Base-by-base conservation (phyloP, 2,329 filamentous ascomycete genomes). In the Lasiodiplodia citricola region DNA sequence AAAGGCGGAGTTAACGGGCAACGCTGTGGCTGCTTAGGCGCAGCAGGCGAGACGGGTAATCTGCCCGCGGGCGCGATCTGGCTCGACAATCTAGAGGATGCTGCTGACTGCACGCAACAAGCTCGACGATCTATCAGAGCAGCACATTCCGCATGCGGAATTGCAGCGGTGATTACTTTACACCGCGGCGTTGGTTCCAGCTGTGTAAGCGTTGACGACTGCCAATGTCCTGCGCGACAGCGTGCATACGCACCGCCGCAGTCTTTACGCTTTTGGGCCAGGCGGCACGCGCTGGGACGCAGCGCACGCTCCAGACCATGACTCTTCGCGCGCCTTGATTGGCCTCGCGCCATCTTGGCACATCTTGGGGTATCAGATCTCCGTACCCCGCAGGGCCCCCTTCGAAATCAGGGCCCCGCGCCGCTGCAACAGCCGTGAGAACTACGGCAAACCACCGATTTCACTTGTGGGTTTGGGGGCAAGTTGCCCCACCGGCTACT, bases 341-440 rank as follows among this genome's bases (percentile, higher is more conserved):
- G 60, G 60, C 11, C 18, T 6, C 6, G 7, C 4, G 18, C 3
- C 41, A 21, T n/a, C 47, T 52, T 64, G 47, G 60, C 60, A 35
- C 44, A 52, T 16, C 11, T 25, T 64, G 60, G 60, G 60, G 60
- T 37, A 64, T 64, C 60, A 64, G 60, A 64, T 64, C 60, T 38
- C 37, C 28, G 47, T 64, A 64, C 60, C 60, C 60, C 60, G 60
- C 60, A 64, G 60, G n/a, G 44, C 44, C 28, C 44, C 44, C 18
- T 16, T 57, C 18, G 52, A 56, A n/a, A 37, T 44, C 35, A 38
- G 41, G 41, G 44, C 60, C 60, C 60, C 47, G 60, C 60, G 60
- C 60, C 60, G 47, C 47, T 52, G 60, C 60, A 64, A 50, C 4
- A 47, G 57, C 57, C 55, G 55, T 57, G 25, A 7, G 18, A 16